These are phyloP conservation scores for Coemansia sp. DNA, from an alignment of 192 early-diverging fungal genomes.

Conservation along the genomic window DNA sequence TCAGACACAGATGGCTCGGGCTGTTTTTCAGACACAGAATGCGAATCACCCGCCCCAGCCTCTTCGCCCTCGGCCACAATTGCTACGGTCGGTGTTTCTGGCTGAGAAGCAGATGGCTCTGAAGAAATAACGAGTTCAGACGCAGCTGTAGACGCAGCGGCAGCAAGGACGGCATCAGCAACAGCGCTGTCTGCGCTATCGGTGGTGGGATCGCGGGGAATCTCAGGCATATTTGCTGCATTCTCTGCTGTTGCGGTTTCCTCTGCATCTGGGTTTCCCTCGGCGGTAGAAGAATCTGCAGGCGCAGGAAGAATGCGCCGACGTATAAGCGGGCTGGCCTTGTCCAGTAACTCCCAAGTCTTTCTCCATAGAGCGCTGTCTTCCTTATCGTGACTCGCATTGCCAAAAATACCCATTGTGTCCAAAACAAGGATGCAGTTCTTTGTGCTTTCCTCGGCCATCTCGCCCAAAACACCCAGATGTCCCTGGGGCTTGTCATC, in stretches of 20 bases:
- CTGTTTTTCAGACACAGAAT: background rate
- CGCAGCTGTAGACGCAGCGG: background rate
- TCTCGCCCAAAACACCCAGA: conserved; percentile 45
- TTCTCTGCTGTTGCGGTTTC: background rate
- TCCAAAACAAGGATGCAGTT: conserved; percentile 52
- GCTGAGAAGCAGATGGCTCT: background rate
- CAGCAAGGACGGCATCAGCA: background rate
- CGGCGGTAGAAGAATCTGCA: background rate
- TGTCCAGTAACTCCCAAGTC: conserved; percentile 40
- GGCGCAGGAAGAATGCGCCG: conserved; percentile 33
- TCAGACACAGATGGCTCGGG: background rate
- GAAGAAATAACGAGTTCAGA: background rate
- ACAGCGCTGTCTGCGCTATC: background rate
- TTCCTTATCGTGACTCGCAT: conserved; percentile 6
- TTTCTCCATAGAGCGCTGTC: conserved; percentile 23
- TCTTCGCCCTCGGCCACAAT: background rate
- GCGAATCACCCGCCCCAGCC: background rate
- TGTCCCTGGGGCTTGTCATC: conserved; percentile 25
- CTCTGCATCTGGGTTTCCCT: background rate
- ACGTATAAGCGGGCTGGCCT: conserved; percentile 40
- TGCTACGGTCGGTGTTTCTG: background rate
- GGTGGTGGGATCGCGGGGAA: background rate
- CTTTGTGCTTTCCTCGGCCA: conserved; percentile 50
- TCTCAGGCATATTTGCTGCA: background rate
- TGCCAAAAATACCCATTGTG: conserved; percentile 41